Evolutionary conservation across 441 rosid genomes (phyloP), one percentile per base, ranked within the genome.

Genomic region (Jatropha podagrica): DNA sequence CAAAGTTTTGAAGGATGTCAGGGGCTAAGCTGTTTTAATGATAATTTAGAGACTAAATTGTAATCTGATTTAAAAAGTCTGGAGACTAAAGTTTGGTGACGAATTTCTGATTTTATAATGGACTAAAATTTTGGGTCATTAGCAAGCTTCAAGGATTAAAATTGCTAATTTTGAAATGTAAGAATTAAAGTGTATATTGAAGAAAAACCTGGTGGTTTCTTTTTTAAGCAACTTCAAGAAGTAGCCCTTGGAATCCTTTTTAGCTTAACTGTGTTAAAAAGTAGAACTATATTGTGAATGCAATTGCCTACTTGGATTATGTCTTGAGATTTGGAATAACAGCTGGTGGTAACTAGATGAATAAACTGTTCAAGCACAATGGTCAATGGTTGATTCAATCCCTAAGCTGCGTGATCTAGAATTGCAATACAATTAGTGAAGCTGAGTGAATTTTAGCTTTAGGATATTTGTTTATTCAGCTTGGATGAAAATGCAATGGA

Each of bases 221-320:
- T 15, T 38, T n/a, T 17, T 17, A 38, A 64, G 48, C 27, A 65
- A 63, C 51, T 73, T 32, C 15, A 63, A 71, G 51, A 71, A 38
- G 17, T 55, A 23, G 65, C 41, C 67, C 26, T 17, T 32, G 58
- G 60, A 49, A 58, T 37, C 9, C 17, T 18, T 56, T 54, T 9
- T 44, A 26, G 11, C 32, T 32, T 2, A 32, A 32, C 32, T 10
- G 11, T 23, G 32, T n/a, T 12, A 26, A 71, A 54, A 68, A 23
- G 20, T 14, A 26, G 8, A 49, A 13, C 48, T 44, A 44, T 7
- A 44, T 15, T 23, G 8, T 48, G 18, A 15, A 7, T 20, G 18
- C 13, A 4, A 60, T 2, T 61, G 41, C 51, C 13, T 49, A 27
- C 20, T 68, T 48, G 12, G 71, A 51, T 32, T 8, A 9, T 68